Evolutionary conservation across 1,139 yeast genomes (phyloP).

Genomic region (Taiozyma sp.): DNA sequence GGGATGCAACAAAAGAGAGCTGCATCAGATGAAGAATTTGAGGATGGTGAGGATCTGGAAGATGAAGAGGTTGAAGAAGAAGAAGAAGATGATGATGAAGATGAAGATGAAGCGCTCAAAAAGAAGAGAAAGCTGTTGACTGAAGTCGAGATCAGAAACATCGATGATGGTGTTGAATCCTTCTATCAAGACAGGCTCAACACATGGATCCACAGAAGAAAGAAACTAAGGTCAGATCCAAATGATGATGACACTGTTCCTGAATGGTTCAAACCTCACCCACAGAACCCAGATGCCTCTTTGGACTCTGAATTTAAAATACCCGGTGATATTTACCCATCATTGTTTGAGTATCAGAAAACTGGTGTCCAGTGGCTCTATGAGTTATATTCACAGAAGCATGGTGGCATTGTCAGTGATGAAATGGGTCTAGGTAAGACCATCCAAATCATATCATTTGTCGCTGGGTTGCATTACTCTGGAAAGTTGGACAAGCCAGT

Average conservation of each 20-base stretch:
- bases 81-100: too few relatives aligned
- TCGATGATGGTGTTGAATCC: constrained; percentile 78
- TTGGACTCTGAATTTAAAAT: constrained; percentile 63
- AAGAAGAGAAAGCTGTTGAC: constrained; percentile 16
- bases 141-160: constrained; percentile 35
- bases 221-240: constrained; percentile 25
- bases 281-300: constrained; percentile 66
- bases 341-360: constrained; percentile 86
- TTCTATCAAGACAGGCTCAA: constrained; percentile 53
- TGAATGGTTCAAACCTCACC: constrained; percentile 72
- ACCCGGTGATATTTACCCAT: constrained; percentile 89
- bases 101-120: constrained; percentile 12
- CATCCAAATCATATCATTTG: constrained; percentile 81
- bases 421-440: constrained; percentile 99
- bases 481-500: constrained; percentile 71
- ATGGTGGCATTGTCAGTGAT: constrained; percentile 95
- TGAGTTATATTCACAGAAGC: constrained; percentile 77
- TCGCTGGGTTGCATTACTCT: constrained; percentile 87
- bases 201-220: constrained; percentile 51
- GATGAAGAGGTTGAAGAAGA: constrained; percentile 12
- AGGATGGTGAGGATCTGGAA: constrained; percentile 9
- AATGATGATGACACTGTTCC: constrained; percentile 24
- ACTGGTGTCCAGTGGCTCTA: constrained; percentile 82
- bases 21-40: constrained; percentile 20
- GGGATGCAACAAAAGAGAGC: constrained; percentile 28